Evolutionary conservation across 768 basidiomycete species (phyloP), one percentile per base, ranked within the genome.

Genomic region (Lentinula sp.): DNA sequence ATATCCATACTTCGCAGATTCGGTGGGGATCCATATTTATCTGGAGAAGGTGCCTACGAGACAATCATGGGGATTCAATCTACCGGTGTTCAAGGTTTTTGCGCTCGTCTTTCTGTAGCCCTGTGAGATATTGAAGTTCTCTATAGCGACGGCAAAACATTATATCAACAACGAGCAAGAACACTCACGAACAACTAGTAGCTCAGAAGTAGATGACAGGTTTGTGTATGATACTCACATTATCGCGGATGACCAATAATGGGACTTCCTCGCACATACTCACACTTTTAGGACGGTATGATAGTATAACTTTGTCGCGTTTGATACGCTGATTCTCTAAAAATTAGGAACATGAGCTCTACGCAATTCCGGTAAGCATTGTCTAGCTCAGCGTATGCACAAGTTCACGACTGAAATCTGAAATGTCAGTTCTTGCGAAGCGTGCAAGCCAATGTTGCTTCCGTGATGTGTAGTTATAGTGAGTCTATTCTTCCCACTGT

Each of bases 401-500:
- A 11, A 9, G 21, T 8, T 39, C 1, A 43, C 28, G 16, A 40
- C 35, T 46, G 3, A 54, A 11, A 28, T 37, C 4, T 31, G 16
- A 42, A 23, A 49, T 28, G 37, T 15, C 54, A 78, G 74, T 83
- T 83, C 67, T 66, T 87, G 65, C 81, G 82, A 46, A 79, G 82
- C 18, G 82, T 88, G 3, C 80, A 82, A 69, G 87, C 87, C 10
- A 83, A 83, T 59, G 87, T 87, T 10, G 83, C 86, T 1, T 69
- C 84, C 4, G 78, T 88, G 59, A 87, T 87, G 85, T 87, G 85
- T 69, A 84, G 82, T 62, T 85, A 85, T 65, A 85, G 61, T 61
- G 28, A 2, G 37, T 51, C 11, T 21, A 15, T 15, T 15, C 9
- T 53, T 40, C n/a, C 7, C 18, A 5, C 51, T 31, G 13, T 39